Evolutionary conservation across 2,329 filamentous ascomycete species (phyloP), one percentile per base, ranked within the genome.

Genomic region (Ophiostoma tasmaniense): DNA sequence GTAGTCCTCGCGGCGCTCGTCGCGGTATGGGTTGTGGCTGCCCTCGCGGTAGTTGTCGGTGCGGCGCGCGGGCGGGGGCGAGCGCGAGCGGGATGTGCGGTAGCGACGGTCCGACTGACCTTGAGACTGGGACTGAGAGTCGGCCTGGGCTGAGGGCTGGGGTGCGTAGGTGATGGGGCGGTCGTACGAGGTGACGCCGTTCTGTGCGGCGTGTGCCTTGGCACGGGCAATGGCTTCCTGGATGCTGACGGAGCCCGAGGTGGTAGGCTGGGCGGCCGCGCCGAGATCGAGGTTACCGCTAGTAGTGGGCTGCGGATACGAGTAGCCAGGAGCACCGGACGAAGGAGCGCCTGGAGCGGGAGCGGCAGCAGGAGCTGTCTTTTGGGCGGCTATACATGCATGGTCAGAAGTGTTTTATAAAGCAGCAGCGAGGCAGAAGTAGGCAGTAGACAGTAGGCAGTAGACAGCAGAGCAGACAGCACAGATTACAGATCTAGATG

Each of bases 171-270:
- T 79, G 68, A 79, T 78, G 55, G 83, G 83, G 67, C 86, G 82
- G 66, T 89, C 87, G 76, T 89, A 89, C 20, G 84, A 82, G 50
- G 84, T 80, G 42, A 92, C 82, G 71, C 91, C 91, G 76, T 92
- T 91, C 77, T 94, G 89, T 37, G 90, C 88, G 55, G 92, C 91
- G 77, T 91, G 91, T 59, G 89, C 90, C 77, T 91, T 90, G 64
- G 92, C 92, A 77, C 93, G 92, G 52, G 92, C 91, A 74, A 96
- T 89, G 66, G 92, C 90, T 77, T 96, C 92, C 70, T 90, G 86
- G 72, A 96, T 89, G 78, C 89, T 94, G 74, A 96, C 89, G 25
- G 90, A 92, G 70, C 92, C 92, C 37, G 90, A 91, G 76, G 85
- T 92, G 68, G 90, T 85, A 4, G 92, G 92, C 75, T 90, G 90